Evolutionary conservation across 495 filamentous ascomycete genomes (phyloP), one percentile per base, ranked within the genome.

Genomic region (Astrothelium subdiscretum): DNA sequence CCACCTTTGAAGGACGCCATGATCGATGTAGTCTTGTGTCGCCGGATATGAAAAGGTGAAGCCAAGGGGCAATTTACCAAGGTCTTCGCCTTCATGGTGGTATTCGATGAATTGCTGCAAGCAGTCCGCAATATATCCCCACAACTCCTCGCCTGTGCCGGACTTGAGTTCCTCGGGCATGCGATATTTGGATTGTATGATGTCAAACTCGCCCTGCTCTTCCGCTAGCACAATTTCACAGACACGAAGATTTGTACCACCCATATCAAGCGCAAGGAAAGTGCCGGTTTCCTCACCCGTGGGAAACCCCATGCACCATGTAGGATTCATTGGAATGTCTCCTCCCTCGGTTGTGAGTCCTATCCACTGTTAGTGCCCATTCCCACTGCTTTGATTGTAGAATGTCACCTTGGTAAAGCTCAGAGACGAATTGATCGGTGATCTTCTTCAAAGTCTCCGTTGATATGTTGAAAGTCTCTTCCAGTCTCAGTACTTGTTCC

Each of bases 31-130:
- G 40, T 97, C 84, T 74, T 98, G 94, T 13, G 91, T 94, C 31
- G 91, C 95, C 2, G 94, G 94, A 71, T 97, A 98, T 10, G 94
- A 97, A 78, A 98, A 98, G 60, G 94, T 98, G 78, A 98, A 98
- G 72, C 94, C 95, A 48, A 97, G 83, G 3, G 89, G 89, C 22
- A 97, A 76, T 68, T 84, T 82, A 22, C 83, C 80, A 32, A 85
- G 63, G 64, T 88, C 81, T 72, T 85, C 80, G 48, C 75, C 77
- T 48, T 80, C 78, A 73, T 97, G 92, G 75, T 97, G 92, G 69
- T 85, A 87, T 69, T 97, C 87, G 66, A 98, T 85, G 74, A 98
- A 98, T 70, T 97, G 91, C 77, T 95, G 84, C 62, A 98, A 76
- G 72, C 94, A 98, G 76, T 97, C 94, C 72, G 91, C 95, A 71